These are phyloP conservation scores for Clitoria ternatea DNA, from an alignment of 306 rosid species.

Conservation along the genomic window DNA sequence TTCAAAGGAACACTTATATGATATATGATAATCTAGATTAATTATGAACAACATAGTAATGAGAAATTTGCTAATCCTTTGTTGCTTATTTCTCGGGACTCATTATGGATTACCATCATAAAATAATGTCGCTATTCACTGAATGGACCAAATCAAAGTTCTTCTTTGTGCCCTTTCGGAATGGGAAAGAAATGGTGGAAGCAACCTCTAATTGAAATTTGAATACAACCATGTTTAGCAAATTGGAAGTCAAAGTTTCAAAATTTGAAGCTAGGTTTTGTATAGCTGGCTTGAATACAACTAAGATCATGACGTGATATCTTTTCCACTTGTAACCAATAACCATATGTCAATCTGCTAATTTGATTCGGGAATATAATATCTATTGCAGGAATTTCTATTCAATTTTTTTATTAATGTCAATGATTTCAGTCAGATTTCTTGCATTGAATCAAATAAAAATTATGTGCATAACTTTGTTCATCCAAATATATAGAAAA, in stretches of 20 bases:
- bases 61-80: not conserved
- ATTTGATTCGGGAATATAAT: not conserved
- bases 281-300: conserved; percentile 1
- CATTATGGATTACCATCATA: not conserved
- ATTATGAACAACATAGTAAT: not conserved
- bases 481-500: not conserved
- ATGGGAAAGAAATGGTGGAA: not conserved
- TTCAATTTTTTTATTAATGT: not conserved
- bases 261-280: not conserved
- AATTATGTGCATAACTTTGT: not conserved
- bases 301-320: not conserved
- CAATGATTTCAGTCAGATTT: not conserved
- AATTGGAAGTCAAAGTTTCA: not conserved
- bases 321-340: conserved; percentile 7
- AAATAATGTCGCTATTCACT: not conserved
- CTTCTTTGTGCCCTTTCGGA: not conserved
- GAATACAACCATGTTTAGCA: not conserved
- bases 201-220: not conserved
- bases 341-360: conserved; percentile 1
- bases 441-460: not conserved
- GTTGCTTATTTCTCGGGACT: not conserved
- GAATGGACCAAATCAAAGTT: not conserved
- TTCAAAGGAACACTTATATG: conserved; percentile 6
- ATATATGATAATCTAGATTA: not conserved
- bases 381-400: not conserved